Evolutionary conservation across 2,329 filamentous ascomycete species (phyloP), one percentile per base, ranked within the genome.

Genomic region (Apiospora rasikravindrae): DNA sequence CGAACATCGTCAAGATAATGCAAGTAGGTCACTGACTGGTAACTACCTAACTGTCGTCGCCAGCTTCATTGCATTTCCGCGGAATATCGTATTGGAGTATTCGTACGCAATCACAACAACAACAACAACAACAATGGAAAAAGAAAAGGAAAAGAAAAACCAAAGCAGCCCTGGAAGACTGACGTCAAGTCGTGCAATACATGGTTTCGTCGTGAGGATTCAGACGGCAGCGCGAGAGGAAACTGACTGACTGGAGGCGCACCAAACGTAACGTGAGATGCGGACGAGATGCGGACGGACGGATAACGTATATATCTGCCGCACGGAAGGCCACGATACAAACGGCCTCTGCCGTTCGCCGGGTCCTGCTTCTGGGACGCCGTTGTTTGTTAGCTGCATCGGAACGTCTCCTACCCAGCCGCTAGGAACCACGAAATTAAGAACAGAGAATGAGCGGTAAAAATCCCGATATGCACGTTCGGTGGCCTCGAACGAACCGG

Each of bases 21-120:
- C 53, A 64, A 64, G 57, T 64, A 64, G 57, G 57, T 40, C 57
- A 64, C 57, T 64, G 57, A 64, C 57, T 64, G 57, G 57, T 64
- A 64, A n/a, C 57, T 6, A 6, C 8, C n/a, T 64, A 64, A n/a
- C 57, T 6, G 5, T 8, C n/a, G 57, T 33, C 57, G 3, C n/a
- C 57, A 40, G 57, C 29, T 64, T 37, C 33, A 10, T 22, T 13
- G 57, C 57, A 64, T 64, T n/a, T 64, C 57, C 57, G 57, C 33
- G 29, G 19, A 10, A 40, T 37, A 64, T 64, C 33, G 19, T 64
- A 10, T 64, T 24, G 19, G 7, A 40, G 57, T 33, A 8, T 64
- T 64, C 19, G 4, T 37, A 40, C 33, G 57, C 29, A 64, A 40
- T 10, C n/a, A n/a, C 19, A 40, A 37, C 33, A 37, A 64, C 19